Evolutionary conservation across 1,139 yeast species (phyloP).

Genomic region (Taiozyma sp.): DNA sequence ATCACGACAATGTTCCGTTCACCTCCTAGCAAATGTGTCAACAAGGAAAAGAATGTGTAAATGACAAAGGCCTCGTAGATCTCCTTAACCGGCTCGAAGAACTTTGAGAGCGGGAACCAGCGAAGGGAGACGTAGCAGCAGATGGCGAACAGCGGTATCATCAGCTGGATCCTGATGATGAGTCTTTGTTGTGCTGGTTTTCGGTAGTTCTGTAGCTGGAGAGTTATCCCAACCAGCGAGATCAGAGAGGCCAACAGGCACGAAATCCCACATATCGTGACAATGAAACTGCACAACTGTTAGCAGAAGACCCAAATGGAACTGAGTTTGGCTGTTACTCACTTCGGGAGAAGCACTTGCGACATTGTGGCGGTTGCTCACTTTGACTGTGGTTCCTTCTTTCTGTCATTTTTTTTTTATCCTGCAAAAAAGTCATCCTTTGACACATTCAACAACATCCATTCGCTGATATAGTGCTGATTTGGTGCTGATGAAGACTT

Average conservation of each 20-base stretch:
- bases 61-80: slow-evolving; percentile 95
- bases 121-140: slow-evolving; percentile 57
- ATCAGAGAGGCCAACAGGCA: slow-evolving; percentile 32
- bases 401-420: not conserved
- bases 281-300: slow-evolving; percentile 14
- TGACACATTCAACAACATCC: not conserved
- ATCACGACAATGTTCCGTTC: slow-evolving; percentile 76
- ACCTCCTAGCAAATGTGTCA: slow-evolving; percentile 87
- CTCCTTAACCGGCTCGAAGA: slow-evolving; percentile 78
- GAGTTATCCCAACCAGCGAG: slow-evolving; percentile 41
- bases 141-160: slow-evolving; percentile 50
- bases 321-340: not conserved
- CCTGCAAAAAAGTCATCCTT: not conserved
- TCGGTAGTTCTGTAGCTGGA: slow-evolving; percentile 68
- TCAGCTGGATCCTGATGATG: slow-evolving; percentile 70
- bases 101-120: slow-evolving; percentile 40
- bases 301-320: not conserved
- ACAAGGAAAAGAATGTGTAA: slow-evolving; percentile 81
- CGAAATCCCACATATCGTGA: slow-evolving; percentile 27
- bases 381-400: slow-evolving; percentile 1
- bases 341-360: slow-evolving; percentile 3
- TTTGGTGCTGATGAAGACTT: not conserved
- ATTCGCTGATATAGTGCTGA: not conserved
- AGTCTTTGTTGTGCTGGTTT: slow-evolving; percentile 87
- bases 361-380: slow-evolving; percentile 1